Evolutionary conservation across 1,284 basidiomycete genomes (phyloP).

Genomic region (Papiliotrema nemorosa): DNA sequence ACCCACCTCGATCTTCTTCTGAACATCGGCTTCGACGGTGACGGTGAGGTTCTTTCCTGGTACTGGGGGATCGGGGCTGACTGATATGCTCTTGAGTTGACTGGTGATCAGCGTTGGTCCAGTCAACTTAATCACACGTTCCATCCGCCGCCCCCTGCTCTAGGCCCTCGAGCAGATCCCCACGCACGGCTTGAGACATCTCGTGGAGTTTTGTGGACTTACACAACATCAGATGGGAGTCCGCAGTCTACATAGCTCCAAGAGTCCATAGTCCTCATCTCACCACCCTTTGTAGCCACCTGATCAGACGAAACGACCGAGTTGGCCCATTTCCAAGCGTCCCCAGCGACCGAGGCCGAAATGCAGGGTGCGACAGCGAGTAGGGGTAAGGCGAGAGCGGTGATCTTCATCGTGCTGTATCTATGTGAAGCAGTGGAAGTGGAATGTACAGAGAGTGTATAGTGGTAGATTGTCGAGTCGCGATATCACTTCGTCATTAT

Average conservation of each 20-base stretch:
- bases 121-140: neutral
- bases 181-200: neutral
- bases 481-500: no score
- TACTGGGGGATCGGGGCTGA: constrained; percentile 76
- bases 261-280: constrained; percentile 37
- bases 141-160: neutral
- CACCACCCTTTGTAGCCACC: constrained; percentile 18
- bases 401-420: constrained; percentile 23
- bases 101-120: constrained; percentile 18
- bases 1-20: constrained; percentile 63
- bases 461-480: no score
- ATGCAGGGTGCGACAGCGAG: constrained; percentile 19
- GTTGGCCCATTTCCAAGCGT: constrained; percentile 29
- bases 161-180: neutral
- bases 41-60: constrained; percentile 81
- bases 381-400: constrained; percentile 22
- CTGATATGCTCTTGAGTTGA: constrained; percentile 60
- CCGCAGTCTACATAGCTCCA: constrained; percentile 50
- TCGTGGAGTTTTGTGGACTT: no score
- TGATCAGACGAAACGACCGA: constrained; percentile 20
- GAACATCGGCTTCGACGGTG: constrained; percentile 62
- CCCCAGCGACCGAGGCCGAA: constrained; percentile 24
- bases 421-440: neutral
- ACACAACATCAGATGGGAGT: constrained; percentile 46
- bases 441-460: no score